These are phyloP conservation scores for Plenodomus lindquistii DNA, from an alignment of 2,329 filamentous ascomycete species.

Conservation along the genomic window DNA sequence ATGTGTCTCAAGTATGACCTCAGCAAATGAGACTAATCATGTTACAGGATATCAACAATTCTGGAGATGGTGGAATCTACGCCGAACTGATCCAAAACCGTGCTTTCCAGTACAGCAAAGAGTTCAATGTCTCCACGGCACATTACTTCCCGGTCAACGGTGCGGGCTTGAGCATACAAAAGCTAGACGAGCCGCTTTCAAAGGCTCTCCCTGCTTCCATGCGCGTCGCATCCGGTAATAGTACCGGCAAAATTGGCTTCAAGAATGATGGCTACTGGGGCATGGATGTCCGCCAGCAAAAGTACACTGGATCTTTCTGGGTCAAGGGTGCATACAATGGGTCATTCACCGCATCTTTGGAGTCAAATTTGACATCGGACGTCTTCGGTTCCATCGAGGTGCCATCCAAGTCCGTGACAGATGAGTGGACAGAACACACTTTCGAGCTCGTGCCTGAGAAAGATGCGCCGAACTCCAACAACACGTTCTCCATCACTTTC, in stretches of 20 bases:
- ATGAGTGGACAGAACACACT: constrained; percentile 48
- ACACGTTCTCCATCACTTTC: constrained; percentile 57
- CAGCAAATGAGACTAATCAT: not conserved
- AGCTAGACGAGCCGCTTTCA: constrained; percentile 48
- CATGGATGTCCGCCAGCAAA: constrained; percentile 53
- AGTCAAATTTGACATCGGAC: constrained; percentile 48
- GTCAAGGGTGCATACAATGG: constrained; percentile 45
- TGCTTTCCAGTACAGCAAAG: constrained; percentile 63
- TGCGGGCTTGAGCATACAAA: constrained; percentile 44
- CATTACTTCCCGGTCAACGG: constrained; percentile 40
- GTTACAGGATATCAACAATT: constrained; percentile 60
- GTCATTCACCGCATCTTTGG: constrained; percentile 44
- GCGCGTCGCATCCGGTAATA: constrained; percentile 44
- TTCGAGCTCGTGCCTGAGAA: constrained; percentile 43
- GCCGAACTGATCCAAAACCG: constrained; percentile 72
- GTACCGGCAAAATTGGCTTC: constrained; percentile 51
- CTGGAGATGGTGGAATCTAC: constrained; percentile 73
- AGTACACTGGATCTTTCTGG: constrained; percentile 57
- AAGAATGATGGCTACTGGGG: constrained; percentile 58
- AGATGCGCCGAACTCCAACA: constrained; percentile 53
- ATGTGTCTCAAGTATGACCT: not conserved
- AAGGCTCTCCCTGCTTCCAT: constrained; percentile 50
- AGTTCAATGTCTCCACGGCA: constrained; percentile 28
- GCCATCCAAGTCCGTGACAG: constrained; percentile 32
- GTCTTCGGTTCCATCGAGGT: constrained; percentile 45